Evolutionary conservation across 2,329 filamentous ascomycete genomes (phyloP), one percentile per base, ranked within the genome.

Genomic region (Diaporthe citriasiana): DNA sequence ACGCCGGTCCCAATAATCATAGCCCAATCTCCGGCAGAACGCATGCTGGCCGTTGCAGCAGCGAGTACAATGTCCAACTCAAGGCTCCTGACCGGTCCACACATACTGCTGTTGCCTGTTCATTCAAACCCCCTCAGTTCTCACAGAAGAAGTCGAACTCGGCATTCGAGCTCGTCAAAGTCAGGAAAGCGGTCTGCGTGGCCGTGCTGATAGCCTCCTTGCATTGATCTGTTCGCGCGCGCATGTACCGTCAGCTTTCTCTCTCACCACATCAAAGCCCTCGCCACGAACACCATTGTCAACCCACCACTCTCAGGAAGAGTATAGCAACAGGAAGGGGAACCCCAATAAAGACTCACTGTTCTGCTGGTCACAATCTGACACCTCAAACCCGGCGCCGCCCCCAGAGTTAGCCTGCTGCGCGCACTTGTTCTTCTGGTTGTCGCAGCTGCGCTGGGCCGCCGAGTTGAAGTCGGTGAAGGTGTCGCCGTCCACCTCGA

Each of bases 361-460:
- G 50, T 81, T 82, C 76, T 89, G 87, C 22, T 80, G 76, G 71
- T 88, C 85, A 73, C 87, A 89, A 38, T 87, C 84, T 42, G 78
- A 74, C 1, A 88, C 87, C 9, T 77, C 74, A 70, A 87, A 84
- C 33, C 57, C 74, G 38, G 65, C 56, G 9, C 50, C 50, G 71
- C 66, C 78, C 76, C 79, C 77, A 55, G 78, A 80, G 76, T 88
- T 88, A 45, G 85, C 85, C 27, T 80, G 68, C 33, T 84, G 75
- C n/a, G 84, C 83, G 74, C 87, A 89, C 25, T 78, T 79, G 76
- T 89, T 88, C 78, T 86, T 84, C 78, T 89, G 87, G 77, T 85
- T 85, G 76, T 87, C 85, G 79, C 87, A 89, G 1, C 85, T 82
- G 30, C 85, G 81, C 71, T 83, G 81, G 8, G 83, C 82, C 0